Conservation (phyloP, 2,329 filamentous ascomycete genomes). For the Cordyceps fumosorosea region DNA sequence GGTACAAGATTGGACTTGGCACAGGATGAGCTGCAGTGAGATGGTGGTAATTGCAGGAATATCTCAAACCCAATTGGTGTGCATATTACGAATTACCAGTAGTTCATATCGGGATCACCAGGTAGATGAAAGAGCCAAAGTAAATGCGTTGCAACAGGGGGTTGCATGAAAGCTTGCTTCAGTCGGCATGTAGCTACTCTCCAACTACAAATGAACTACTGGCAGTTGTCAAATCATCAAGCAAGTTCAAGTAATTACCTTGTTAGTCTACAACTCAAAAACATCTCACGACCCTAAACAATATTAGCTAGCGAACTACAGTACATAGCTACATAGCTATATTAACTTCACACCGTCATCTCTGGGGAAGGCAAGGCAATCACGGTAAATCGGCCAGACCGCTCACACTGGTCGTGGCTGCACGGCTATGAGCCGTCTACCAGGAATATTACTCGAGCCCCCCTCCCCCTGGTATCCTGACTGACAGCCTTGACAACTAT, state of each 20-base stretch:
- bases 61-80: neutral
- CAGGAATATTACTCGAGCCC: neutral
- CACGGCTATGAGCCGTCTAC: slow-evolving; percentile 1
- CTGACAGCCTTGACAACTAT: neutral
- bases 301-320: neutral
- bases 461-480: neutral
- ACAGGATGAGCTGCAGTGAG: neutral
- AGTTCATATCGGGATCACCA: neutral
- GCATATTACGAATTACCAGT: neutral
- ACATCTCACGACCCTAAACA: neutral
- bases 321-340: no score
- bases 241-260: no score
- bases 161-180: neutral
- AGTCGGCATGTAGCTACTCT: neutral
- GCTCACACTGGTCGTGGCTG: no score
- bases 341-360: neutral
- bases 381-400: neutral
- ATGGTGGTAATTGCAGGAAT: slow-evolving; percentile 10
- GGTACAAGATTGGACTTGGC: slow-evolving; percentile 4
- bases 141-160: neutral
- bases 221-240: no score
- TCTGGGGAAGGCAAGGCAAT: no score
- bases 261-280: neutral
- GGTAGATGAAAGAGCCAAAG: neutral
- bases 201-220: no score